Percentiles rank a stretch among this genome's conserved stretches.
Conservation (phyloP, 192 early-diverging fungal genomes). For the Lobulomyces angularis region DNA sequence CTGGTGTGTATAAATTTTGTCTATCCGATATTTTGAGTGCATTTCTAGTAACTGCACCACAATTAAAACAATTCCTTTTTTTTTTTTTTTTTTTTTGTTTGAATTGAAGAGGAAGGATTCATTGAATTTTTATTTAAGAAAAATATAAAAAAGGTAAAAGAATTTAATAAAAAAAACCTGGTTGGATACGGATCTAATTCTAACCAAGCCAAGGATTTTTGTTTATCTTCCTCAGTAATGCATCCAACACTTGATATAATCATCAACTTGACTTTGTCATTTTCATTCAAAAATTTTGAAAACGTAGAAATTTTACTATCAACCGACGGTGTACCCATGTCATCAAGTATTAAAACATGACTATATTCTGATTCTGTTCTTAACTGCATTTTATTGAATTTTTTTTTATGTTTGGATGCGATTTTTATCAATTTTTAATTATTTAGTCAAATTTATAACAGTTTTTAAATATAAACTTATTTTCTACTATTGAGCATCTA, state of each 20-base stretch:
- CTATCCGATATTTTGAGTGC: slow-evolving; percentile 20
- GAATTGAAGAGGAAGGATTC: too few species aligned
- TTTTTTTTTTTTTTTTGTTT: too few species aligned
- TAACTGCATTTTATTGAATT: too few species aligned
- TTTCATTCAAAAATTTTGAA: slow-evolving; percentile 6
- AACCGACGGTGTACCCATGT: slow-evolving; percentile 15
- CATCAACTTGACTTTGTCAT: slow-evolving; percentile 9
- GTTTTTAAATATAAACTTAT: too few species aligned
- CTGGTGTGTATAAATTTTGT: slow-evolving; percentile 26
- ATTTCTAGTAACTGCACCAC: slow-evolving; percentile 13
- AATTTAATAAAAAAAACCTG: too few species aligned
- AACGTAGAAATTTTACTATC: slow-evolving; percentile 7
- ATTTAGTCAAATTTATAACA: too few species aligned
- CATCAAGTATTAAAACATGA: slow-evolving; percentile 16
- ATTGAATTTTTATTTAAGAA: too few species aligned
- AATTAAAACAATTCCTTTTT: slow-evolving; percentile 17
- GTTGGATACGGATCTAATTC: slow-evolving; percentile 13
- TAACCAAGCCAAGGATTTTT: slow-evolving; percentile 1
- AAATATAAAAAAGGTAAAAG: too few species aligned
- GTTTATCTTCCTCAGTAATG: slow-evolving; percentile 10
- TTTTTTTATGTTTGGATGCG: too few species aligned
- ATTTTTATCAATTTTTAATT: too few species aligned
- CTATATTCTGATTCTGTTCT: too few species aligned
- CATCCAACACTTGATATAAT: slow-evolving; percentile 13
- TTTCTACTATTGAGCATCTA: too few species aligned